These are phyloP conservation scores for Ciborinia camelliae DNA, from an alignment of 2,329 filamentous ascomycete species.

Conservation along the genomic window DNA sequence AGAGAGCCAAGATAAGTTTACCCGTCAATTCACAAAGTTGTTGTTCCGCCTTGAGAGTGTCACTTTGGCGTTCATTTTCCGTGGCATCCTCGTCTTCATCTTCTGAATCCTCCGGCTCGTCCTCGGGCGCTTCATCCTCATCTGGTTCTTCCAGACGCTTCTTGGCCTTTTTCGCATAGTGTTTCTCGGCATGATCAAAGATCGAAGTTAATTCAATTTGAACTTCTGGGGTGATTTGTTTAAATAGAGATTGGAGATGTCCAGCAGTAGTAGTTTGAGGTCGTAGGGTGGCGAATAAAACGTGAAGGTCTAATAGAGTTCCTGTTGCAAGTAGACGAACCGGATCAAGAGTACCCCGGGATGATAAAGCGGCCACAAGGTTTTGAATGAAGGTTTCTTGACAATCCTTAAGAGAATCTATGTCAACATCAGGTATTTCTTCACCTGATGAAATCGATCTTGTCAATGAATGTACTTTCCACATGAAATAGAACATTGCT, in stretches of 20 bases:
- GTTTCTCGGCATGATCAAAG: constrained; percentile 72
- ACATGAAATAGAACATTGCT: constrained; percentile 89
- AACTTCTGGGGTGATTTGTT: constrained; percentile 62
- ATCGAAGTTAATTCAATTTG: constrained; percentile 68
- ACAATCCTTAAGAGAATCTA: constrained; percentile 57
- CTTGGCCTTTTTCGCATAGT: constrained; percentile 67
- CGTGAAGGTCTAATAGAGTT: constrained; percentile 76
- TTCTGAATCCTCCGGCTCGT: constrained; percentile 61
- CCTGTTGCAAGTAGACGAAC: constrained; percentile 73
- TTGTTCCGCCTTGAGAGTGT: constrained; percentile 75
- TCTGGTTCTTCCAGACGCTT: constrained; percentile 60
- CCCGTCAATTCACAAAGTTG: constrained; percentile 80
- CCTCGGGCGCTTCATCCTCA: constrained; percentile 70
- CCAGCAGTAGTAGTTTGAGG: constrained; percentile 42
- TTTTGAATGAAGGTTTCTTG: constrained; percentile 58
- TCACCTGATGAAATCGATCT: constrained; percentile 52
- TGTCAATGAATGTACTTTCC: constrained; percentile 69
- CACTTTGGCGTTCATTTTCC: constrained; percentile 57
- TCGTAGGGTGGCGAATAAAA: constrained; percentile 71
- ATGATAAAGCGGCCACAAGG: constrained; percentile 66
- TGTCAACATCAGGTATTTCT: constrained; percentile 53
- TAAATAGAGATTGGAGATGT: constrained; percentile 58
- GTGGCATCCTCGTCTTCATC: constrained; percentile 54
- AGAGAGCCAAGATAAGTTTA: constrained; percentile 78
- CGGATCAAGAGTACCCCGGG: constrained; percentile 68